Conservation (phyloP, 75 land plant genomes). For the Cupressus sempervirens region DNA sequence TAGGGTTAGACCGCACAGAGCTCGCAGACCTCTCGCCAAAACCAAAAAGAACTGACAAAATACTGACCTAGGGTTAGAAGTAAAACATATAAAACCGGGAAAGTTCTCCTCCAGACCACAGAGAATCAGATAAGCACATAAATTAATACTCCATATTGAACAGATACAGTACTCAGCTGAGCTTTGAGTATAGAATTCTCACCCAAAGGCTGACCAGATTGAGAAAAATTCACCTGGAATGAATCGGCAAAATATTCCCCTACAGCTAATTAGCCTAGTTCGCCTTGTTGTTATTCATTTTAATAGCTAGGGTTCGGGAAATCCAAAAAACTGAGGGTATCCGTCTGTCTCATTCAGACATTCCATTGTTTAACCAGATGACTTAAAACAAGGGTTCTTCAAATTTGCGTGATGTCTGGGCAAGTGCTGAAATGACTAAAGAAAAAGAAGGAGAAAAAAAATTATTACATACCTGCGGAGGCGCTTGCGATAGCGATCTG, state of each 20-base stretch:
- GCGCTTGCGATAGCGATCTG: constrained; percentile 5
- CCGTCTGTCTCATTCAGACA: not conserved
- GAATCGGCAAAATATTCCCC: not conserved
- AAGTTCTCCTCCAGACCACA: not conserved
- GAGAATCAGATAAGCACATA: not conserved
- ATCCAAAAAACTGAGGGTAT: not conserved
- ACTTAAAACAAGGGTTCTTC: not conserved
- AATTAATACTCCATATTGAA: not conserved
- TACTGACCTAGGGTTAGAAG: not conserved
- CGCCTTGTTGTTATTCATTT: not conserved
- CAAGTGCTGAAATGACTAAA: too few species aligned
- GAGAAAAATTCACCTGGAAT: not conserved
- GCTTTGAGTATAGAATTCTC: not conserved
- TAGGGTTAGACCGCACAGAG: not conserved
- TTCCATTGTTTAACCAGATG: not conserved
- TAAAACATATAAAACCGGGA: not conserved
- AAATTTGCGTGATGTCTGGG: too few species aligned
- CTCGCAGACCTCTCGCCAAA: not conserved
- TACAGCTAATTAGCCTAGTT: not conserved
- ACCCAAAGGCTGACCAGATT: not conserved
- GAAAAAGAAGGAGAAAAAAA: not conserved
- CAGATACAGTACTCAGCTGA: not conserved
- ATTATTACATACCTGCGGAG: not conserved
- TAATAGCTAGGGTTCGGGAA: not conserved
- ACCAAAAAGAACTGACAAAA: not conserved